Conservation (phyloP, 2,329 filamentous ascomycete genomes). For the Cyclaneusma minus region DNA sequence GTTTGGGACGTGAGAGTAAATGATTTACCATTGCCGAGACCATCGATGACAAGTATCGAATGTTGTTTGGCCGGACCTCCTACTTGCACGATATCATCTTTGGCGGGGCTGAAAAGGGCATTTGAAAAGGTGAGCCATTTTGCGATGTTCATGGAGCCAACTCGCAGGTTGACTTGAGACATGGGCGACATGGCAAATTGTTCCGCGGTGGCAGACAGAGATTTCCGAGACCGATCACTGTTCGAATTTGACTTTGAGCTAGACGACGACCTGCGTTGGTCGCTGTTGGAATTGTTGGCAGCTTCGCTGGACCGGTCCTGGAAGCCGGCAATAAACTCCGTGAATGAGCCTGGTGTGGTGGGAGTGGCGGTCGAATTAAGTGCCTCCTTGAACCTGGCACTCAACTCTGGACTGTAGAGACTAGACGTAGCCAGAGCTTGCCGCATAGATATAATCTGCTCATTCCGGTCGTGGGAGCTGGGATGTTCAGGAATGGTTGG, state of each 20-base stretch:
- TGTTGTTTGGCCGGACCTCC: constrained; percentile 34
- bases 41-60: constrained; percentile 64
- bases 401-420: constrained; percentile 38
- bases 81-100: constrained; percentile 48
- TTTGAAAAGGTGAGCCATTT: constrained; percentile 80
- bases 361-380: constrained; percentile 27
- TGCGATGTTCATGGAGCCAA: constrained; percentile 71
- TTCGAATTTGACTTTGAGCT: constrained; percentile 12
- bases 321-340: constrained; percentile 26
- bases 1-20: constrained; percentile 1
- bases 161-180: constrained; percentile 59
- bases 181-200: constrained; percentile 44
- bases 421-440: constrained; percentile 27
- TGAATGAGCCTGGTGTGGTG: constrained; percentile 26
- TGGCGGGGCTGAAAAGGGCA: constrained; percentile 66
- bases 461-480: no score
- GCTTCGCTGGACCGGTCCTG: constrained; percentile 20
- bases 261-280: constrained; percentile 19
- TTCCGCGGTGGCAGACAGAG: constrained; percentile 8
- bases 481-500: constrained; percentile 8
- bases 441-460: no score
- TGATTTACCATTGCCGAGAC: constrained; percentile 50
- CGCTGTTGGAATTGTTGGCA: constrained; percentile 8
- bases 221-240: constrained; percentile 9
- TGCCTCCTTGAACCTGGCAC: constrained; percentile 32